Evolutionary conservation across 768 basidiomycete genomes (phyloP).

Genomic region (Punctularia strigosozonata): DNA sequence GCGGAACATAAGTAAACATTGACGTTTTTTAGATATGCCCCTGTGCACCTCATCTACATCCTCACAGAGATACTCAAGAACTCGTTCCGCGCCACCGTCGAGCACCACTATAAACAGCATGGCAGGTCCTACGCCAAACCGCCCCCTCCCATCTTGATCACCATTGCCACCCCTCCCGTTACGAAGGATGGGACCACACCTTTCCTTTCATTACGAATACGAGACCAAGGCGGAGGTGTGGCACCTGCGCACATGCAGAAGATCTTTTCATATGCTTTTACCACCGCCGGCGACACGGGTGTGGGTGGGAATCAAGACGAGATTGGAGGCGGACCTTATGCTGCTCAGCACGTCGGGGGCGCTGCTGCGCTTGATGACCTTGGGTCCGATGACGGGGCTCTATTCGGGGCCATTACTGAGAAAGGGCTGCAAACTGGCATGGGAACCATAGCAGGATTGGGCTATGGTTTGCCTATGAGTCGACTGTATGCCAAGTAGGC

Average conservation of each 20-base stretch:
- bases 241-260: slow-evolving; percentile 58
- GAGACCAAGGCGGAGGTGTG: slow-evolving; percentile 84
- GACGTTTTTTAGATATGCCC: slow-evolving; percentile 53
- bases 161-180: slow-evolving; percentile 47
- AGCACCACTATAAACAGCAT: slow-evolving; percentile 43
- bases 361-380: slow-evolving; percentile 43
- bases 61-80: slow-evolving; percentile 88
- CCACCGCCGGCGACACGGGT: slow-evolving; percentile 55
- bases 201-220: slow-evolving; percentile 45
- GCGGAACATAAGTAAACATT: background rate
- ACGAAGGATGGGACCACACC: slow-evolving; percentile 12
- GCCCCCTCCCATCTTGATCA: slow-evolving; percentile 58
- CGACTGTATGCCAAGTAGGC: slow-evolving; percentile 52
- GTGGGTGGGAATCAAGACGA: slow-evolving; percentile 21
- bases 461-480: slow-evolving; percentile 81
- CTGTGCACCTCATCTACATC: slow-evolving; percentile 86
- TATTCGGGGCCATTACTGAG: slow-evolving; percentile 71
- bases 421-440: slow-evolving; percentile 70
- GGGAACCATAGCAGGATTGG: slow-evolving; percentile 85
- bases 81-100: slow-evolving; percentile 81
- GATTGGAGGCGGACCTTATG: slow-evolving; percentile 58
- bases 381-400: slow-evolving; percentile 27
- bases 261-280: slow-evolving; percentile 89
- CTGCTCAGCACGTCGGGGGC: slow-evolving; percentile 68
- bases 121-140: slow-evolving; percentile 20